These are phyloP conservation scores for Aphanomyces astaci DNA, from an alignment of 352 stramenopile genomes.

Conservation along the genomic window DNA sequence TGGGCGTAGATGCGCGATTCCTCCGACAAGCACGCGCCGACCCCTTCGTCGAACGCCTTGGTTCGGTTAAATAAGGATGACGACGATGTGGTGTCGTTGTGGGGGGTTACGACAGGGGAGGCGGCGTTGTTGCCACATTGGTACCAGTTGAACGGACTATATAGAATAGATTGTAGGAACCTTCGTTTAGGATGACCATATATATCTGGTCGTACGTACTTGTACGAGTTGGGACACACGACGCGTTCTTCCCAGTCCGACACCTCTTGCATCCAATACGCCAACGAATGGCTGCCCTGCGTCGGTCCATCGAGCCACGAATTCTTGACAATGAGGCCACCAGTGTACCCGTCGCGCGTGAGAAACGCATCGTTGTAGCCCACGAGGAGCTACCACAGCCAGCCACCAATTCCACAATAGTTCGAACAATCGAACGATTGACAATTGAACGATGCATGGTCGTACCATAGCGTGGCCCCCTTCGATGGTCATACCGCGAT, in stretches of 20 bases:
- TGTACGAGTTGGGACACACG: constrained; percentile 50
- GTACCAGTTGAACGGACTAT: constrained; percentile 75
- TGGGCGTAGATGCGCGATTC: constrained; percentile 60
- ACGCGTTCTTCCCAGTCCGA: constrained; percentile 76
- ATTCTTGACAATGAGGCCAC: constrained; percentile 71
- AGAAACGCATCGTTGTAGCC: constrained; percentile 71
- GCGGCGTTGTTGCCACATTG: constrained; percentile 53
- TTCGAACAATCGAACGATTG: too few species aligned
- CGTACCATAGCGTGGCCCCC: constrained; percentile 69
- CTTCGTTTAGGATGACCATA: not conserved
- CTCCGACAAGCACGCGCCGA: constrained; percentile 49
- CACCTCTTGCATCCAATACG: constrained; percentile 75
- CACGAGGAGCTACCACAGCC: constrained; percentile 45
- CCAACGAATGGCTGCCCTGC: constrained; percentile 65
- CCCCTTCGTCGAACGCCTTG: constrained; percentile 39
- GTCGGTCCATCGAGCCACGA: constrained; percentile 53
- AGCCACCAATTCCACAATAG: too few species aligned
- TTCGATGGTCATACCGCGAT: constrained; percentile 72
- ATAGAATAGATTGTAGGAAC: not conserved
- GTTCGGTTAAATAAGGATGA: constrained; percentile 28
- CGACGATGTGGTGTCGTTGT: constrained; percentile 20
- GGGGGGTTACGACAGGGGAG: not conserved
- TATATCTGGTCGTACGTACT: not conserved
- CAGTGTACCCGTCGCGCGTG: constrained; percentile 64
- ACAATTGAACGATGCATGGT: not conserved